phyloP scores from a whole-genome alignment of 306 rosid genomes.

The Luffa aegyptiaca region DNA sequence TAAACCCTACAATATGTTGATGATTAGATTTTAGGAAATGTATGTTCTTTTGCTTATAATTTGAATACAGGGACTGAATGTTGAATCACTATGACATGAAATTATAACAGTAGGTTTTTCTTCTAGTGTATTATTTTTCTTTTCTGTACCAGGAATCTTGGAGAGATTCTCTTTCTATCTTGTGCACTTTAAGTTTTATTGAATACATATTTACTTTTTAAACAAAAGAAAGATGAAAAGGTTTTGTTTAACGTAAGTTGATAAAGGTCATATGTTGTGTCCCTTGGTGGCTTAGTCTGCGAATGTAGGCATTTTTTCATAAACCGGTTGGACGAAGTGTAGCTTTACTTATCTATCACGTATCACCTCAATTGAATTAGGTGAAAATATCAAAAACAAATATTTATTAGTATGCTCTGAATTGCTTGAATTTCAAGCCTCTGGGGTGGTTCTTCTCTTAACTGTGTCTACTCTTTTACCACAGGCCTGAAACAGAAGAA shows the following conservation, averaged over 20 bases:
- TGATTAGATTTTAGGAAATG: background rate
- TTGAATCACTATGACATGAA: background rate
- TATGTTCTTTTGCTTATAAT: background rate
- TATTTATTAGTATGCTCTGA: background rate
- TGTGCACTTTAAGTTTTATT: background rate
- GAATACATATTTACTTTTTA: background rate
- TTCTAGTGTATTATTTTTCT: background rate
- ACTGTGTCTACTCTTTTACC: constrained; percentile 10
- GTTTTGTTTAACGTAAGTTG: background rate
- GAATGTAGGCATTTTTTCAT: background rate
- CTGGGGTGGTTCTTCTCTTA: constrained; percentile 14
- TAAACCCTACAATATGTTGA: background rate
- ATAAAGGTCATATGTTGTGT: background rate
- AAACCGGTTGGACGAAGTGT: background rate
- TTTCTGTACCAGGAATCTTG: background rate
- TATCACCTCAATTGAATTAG: background rate
- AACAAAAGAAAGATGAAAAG: background rate
- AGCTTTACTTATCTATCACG: background rate
- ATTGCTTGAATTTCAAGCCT: constrained; percentile 3
- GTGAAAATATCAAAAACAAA: background rate
- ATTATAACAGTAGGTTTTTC: background rate
- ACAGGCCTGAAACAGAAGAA: constrained; percentile 71
- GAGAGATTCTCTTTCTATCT: background rate
- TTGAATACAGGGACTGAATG: background rate
- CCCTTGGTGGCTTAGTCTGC: background rate